Evolutionary conservation across 192 early-diverging fungal species (phyloP).

Genomic region (Mortierella antarctica): DNA sequence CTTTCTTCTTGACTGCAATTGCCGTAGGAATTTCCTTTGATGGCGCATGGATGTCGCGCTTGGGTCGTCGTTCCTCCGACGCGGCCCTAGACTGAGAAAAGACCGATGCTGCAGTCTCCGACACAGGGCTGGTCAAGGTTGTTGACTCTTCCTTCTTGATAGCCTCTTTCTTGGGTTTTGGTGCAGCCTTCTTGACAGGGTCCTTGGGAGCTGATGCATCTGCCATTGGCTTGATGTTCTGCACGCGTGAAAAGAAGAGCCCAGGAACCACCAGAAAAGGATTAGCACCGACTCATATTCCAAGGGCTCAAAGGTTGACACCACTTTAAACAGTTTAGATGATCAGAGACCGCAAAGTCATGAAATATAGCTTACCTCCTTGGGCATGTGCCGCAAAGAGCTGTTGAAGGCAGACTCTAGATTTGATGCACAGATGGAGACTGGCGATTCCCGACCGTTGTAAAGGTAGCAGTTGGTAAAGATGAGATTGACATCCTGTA

Average conservation of each 20-base stretch:
- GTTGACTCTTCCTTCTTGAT: neutral
- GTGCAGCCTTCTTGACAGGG: slow-evolving; percentile 26
- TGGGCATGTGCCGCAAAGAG: slow-evolving; percentile 78
- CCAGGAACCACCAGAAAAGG: neutral
- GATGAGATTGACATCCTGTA: slow-evolving; percentile 76
- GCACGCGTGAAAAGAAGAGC: neutral
- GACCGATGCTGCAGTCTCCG: slow-evolving; percentile 4
- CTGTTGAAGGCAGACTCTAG: slow-evolving; percentile 77
- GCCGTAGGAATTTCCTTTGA: slow-evolving; percentile 52
- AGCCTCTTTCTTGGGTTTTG: slow-evolving; percentile 44
- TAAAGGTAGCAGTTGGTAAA: slow-evolving; percentile 85
- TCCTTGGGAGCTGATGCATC: slow-evolving; percentile 15
- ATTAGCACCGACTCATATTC: neutral
- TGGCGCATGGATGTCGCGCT: slow-evolving; percentile 76
- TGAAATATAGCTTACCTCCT: slow-evolving; percentile 57
- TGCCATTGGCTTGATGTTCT: slow-evolving; percentile 17
- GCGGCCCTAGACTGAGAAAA: slow-evolving; percentile 41
- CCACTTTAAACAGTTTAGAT: neutral
- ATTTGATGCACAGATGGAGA: slow-evolving; percentile 75
- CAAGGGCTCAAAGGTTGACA: neutral
- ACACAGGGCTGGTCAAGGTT: neutral
- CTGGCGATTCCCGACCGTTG: slow-evolving; percentile 79
- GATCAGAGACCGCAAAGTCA: neutral
- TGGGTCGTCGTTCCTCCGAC: slow-evolving; percentile 69
- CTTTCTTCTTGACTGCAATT: slow-evolving; percentile 39